A percentile compares a stretch with the other conserved stretches of the same genome.
phyloP scores from a whole-genome alignment of 805 yeast genomes.

The Yamadazyma tumulicola region DNA sequence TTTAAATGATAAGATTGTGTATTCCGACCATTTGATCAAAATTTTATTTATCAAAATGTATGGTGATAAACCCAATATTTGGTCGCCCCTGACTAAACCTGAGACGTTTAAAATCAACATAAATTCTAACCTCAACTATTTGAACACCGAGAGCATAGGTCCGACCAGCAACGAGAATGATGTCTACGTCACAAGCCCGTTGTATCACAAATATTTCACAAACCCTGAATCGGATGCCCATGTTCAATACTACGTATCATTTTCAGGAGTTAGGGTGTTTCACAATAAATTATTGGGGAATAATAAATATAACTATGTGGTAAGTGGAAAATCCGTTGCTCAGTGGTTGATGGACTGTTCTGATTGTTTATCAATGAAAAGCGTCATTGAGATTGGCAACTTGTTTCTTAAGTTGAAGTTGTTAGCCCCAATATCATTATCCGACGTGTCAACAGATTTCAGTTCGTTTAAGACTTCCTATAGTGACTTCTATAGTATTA shows the following conservation, averaged over 20 bases:
- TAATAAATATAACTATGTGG: conserved; percentile 35
- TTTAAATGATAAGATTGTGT: conserved; percentile 53
- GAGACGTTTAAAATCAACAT: conserved; percentile 6
- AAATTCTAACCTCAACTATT: conserved; percentile 3
- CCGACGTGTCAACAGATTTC: not conserved
- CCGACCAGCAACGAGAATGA: not conserved
- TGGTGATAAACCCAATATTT: conserved; percentile 67
- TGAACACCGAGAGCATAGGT: not conserved
- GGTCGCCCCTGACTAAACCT: conserved; percentile 55
- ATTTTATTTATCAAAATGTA: conserved; percentile 59
- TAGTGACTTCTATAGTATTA: conserved; percentile 6
- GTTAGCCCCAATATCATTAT: conserved; percentile 1
- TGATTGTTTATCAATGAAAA: conserved; percentile 52
- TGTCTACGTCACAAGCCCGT: conserved; percentile 46
- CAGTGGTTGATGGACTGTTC: conserved; percentile 94
- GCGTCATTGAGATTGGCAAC: conserved; percentile 52
- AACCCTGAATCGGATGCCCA: conserved; percentile 87
- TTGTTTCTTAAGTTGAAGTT: conserved; percentile 46
- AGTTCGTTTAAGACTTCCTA: not conserved
- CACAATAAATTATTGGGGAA: conserved; percentile 34
- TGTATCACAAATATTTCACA: conserved; percentile 71
- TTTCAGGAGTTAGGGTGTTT: conserved; percentile 61
- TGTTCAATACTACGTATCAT: conserved; percentile 71
- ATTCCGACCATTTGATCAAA: conserved; percentile 61
- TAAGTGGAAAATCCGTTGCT: conserved; percentile 72